Conservation (phyloP, 331 rosid genomes). For the Spiraea crenata region DNA sequence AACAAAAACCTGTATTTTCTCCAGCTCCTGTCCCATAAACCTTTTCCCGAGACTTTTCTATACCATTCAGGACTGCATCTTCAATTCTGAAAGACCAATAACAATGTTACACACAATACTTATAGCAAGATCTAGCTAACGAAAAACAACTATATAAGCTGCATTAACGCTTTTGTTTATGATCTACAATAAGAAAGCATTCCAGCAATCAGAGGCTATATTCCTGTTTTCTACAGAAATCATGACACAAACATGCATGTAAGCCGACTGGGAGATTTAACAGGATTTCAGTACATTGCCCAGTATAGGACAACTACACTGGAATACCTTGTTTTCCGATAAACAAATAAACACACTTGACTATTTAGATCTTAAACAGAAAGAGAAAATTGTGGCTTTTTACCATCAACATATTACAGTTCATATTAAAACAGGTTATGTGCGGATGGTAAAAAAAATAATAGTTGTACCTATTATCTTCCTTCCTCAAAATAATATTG, state of each 20-base stretch:
- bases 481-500: constrained; percentile 26
- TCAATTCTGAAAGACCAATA: constrained; percentile 21
- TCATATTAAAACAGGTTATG: neutral
- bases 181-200: neutral
- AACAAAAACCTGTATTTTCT: constrained; percentile 29
- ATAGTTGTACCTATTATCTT: constrained; percentile 44
- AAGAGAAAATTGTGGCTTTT: neutral
- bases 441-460: constrained; percentile 1
- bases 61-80: constrained; percentile 14
- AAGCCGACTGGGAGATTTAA: neutral
- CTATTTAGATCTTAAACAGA: neutral
- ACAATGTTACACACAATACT: neutral
- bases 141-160: neutral
- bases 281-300: neutral
- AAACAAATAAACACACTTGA: neutral
- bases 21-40: constrained; percentile 10
- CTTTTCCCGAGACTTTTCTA: constrained; percentile 15
- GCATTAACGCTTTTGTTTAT: neutral
- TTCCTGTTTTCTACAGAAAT: constrained; percentile 2
- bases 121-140: neutral
- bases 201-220: neutral
- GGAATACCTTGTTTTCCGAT: neutral
- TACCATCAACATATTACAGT: neutral
- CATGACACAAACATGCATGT: constrained; percentile 1
- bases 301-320: neutral